These are phyloP conservation scores for Talaromyces albobiverticillius DNA, from an alignment of 2,329 filamentous ascomycete species.

Conservation along the genomic window DNA sequence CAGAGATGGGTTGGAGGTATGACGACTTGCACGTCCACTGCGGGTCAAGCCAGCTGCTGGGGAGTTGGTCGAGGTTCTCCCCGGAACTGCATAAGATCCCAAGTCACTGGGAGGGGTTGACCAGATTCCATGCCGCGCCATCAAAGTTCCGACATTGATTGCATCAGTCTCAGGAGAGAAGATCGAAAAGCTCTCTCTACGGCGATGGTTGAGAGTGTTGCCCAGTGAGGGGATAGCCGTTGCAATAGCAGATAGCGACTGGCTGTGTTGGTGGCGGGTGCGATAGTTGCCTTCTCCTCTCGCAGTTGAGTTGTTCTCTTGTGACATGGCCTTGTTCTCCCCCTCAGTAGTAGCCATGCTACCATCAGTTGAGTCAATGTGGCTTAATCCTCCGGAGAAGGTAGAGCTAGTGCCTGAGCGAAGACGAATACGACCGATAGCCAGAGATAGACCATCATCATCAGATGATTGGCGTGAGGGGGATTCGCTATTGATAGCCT, in stretches of 20 bases:
- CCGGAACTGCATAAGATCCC: not conserved
- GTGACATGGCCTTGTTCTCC: not conserved
- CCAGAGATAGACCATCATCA: slow-evolving; percentile 3
- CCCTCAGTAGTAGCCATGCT: slow-evolving; percentile 1
- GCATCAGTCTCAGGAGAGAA: not conserved
- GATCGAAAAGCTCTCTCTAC: slow-evolving; percentile 12
- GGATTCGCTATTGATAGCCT: not conserved
- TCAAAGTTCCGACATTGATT: slow-evolving; percentile 6
- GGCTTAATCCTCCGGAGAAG: slow-evolving; percentile 2
- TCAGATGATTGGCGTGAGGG: slow-evolving; percentile 4
- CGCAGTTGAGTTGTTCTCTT: not conserved
- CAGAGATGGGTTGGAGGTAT: slow-evolving; percentile 1
- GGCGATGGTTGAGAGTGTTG: not conserved
- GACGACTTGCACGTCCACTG: slow-evolving; percentile 4
- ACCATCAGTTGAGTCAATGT: slow-evolving; percentile 7
- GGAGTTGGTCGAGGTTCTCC: not conserved
- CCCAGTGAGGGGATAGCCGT: not conserved
- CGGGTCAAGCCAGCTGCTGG: not conserved
- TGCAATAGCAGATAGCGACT: slow-evolving; percentile 10
- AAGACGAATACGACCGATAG: not conserved
- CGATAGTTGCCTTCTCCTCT: not conserved
- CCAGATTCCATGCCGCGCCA: slow-evolving; percentile 12
- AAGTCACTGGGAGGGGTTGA: not conserved
- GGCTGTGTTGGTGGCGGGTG: slow-evolving; percentile 11
- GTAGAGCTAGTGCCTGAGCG: slow-evolving; percentile 9